Evolutionary conservation across 1,284 basidiomycete genomes (phyloP).

Genomic region (Cutaneotrichosporon sp.): DNA sequence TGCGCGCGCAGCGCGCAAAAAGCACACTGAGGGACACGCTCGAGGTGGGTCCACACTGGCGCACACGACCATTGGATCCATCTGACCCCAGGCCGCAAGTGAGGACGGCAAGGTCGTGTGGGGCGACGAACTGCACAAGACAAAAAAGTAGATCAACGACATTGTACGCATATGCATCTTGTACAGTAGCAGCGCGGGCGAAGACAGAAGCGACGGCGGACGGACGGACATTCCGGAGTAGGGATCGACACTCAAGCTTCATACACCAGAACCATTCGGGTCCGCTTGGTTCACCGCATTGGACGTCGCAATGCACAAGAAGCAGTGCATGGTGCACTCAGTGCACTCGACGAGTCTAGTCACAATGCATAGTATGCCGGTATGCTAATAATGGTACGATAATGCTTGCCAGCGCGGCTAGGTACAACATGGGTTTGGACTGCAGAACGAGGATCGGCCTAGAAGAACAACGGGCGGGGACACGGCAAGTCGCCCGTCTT

Average conservation of each 20-base stretch:
- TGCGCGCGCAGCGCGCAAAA: constrained; percentile 30
- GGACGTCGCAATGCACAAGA: background rate
- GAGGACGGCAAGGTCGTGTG: constrained; percentile 26
- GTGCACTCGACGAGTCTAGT: no score
- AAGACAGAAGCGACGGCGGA: no score
- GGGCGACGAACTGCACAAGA: constrained; percentile 18
- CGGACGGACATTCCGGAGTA: no score
- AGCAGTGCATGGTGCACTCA: background rate
- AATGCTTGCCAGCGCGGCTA: no score
- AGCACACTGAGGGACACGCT: constrained; percentile 13
- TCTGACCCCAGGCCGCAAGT: constrained; percentile 22
- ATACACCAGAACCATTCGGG: no score
- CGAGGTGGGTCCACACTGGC: constrained; percentile 4
- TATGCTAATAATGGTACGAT: no score
- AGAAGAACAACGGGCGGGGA: constrained; percentile 43
- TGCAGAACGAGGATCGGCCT: no score
- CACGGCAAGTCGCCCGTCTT: constrained; percentile 33
- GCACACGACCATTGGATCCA: background rate
- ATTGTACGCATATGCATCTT: background rate
- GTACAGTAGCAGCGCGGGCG: background rate
- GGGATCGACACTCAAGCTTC: no score
- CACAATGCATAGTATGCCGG: no score
- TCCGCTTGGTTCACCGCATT: no score
- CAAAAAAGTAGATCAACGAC: background rate
- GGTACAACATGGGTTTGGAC: no score